Base-by-base conservation (phyloP, 2,329 filamentous ascomycete species). In the Lecanosticta acicola region DNA sequence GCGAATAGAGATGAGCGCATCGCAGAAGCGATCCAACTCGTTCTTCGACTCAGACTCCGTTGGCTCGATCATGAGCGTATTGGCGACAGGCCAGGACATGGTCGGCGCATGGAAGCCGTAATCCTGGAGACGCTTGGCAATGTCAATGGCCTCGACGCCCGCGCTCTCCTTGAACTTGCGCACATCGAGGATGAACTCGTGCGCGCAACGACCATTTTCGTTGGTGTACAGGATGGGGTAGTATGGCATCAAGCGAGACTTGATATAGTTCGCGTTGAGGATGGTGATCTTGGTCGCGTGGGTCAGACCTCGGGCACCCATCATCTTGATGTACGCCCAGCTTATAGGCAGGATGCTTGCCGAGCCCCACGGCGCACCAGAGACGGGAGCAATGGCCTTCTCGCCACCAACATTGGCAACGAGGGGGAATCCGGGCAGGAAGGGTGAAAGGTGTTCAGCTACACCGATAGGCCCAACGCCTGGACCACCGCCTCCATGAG, bases 91-190 rank as follows among this genome's bases (percentile, higher is more conserved):
- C 87, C 87, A 96, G 65, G 83, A 89, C 91, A 97, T 96, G 43
- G 91, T 97, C 0, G 91, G 91, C 1, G 90, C 87, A 68, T 97
- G 91, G 79, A 97, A 97, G 34, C 91, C 91, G 65, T 94, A 97
- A 66, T 97, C 91, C 69, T 96, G 90, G 16, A 97, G 80, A 53
- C 91, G 87, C 77, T 97, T 97, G 62, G 91, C 91, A 55, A 97
- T 85, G 63, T 97, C 91, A 58, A 95, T 93, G 21, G 85, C 91
- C 70, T 96, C 90, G 58, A 97, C 73, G 19, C 87, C 88, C 4
- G 85, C 81, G 1, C 81, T 80, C 43, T 90, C 84, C 64, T 87
- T 86, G 76, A 96, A 95, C 18, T 81, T 79, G 17, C 91, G 85
- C 4, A 83, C 79, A 59, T 97, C 91, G 26, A 97, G 80, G 67